Conservation (phyloP, 2,329 filamentous ascomycete species). For the Aspergillus jensenii region DNA sequence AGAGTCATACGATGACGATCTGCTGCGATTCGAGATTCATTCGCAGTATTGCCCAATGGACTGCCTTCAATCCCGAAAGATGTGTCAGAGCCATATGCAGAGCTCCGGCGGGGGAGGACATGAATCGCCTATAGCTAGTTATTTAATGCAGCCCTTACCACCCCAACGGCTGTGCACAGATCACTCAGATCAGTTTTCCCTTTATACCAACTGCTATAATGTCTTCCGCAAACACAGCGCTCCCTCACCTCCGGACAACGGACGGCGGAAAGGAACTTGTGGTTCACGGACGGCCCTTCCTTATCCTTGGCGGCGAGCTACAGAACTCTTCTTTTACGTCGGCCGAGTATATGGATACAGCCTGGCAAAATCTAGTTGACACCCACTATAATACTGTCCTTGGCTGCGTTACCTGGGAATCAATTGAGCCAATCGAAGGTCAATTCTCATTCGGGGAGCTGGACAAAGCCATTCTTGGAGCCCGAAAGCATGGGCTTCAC, state of each 20-base stretch:
- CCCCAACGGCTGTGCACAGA: background rate
- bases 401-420: slow-evolving; percentile 48
- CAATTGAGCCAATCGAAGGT: slow-evolving; percentile 48
- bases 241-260: background rate
- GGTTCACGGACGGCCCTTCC: slow-evolving; percentile 46
- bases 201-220: background rate
- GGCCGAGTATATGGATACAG: slow-evolving; percentile 44
- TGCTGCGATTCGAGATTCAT: background rate
- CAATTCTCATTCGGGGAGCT: slow-evolving; percentile 45
- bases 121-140: background rate
- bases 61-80: background rate
- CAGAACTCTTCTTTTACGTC: slow-evolving; percentile 51
- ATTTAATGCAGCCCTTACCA: background rate
- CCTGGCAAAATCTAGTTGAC: slow-evolving; percentile 45
- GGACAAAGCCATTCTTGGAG: slow-evolving; percentile 22
- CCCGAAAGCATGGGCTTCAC: slow-evolving; percentile 33
- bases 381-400: slow-evolving; percentile 48
- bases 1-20: background rate
- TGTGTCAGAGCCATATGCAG: background rate
- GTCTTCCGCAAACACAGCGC: background rate
- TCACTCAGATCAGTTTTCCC: background rate
- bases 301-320: slow-evolving; percentile 47
- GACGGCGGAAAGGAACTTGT: slow-evolving; percentile 37
- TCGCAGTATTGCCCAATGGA: background rate
- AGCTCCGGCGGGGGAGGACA: background rate